phyloP scores from a whole-genome alignment of 2,329 filamentous ascomycete genomes.

The Penicillium brevicompactum region DNA sequence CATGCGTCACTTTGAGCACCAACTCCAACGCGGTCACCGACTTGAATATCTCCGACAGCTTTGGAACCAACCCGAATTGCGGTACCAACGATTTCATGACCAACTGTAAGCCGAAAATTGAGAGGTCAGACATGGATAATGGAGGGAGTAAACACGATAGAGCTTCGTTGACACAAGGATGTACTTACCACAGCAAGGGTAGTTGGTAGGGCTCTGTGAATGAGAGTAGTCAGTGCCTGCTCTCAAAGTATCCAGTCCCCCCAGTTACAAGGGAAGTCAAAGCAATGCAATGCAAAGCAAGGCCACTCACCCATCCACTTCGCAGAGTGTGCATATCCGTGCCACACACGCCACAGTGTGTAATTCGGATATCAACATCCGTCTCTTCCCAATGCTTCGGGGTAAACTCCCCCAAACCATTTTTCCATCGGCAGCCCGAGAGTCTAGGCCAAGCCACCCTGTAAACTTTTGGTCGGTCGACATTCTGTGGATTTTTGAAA shows the following conservation, averaged over 20 bases:
- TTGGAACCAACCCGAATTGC: neutral
- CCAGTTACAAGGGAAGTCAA: neutral
- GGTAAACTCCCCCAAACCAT: neutral
- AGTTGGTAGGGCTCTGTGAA: neutral
- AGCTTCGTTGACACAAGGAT: neutral
- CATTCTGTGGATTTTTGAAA: neutral
- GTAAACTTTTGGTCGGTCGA: neutral
- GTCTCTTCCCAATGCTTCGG: neutral
- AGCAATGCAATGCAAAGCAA: neutral
- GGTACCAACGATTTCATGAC: neutral
- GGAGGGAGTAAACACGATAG: neutral
- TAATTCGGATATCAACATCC: neutral
- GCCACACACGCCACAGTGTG: neutral
- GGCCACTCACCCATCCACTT: neutral
- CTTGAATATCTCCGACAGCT: neutral
- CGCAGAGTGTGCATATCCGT: neutral
- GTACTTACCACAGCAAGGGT: neutral
- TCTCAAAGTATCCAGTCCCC: too few relatives aligned
- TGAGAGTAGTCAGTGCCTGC: neutral
- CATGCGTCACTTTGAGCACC: neutral
- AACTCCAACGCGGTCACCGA: neutral
- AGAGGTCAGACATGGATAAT: neutral
- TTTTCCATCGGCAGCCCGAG: neutral
- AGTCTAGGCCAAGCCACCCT: neutral
- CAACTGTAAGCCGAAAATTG: neutral